Percentiles rank a stretch among this genome's conserved stretches.
Evolutionary conservation across 2,329 filamentous ascomycete genomes (phyloP).

Genomic region (Colletotrichum sidae): DNA sequence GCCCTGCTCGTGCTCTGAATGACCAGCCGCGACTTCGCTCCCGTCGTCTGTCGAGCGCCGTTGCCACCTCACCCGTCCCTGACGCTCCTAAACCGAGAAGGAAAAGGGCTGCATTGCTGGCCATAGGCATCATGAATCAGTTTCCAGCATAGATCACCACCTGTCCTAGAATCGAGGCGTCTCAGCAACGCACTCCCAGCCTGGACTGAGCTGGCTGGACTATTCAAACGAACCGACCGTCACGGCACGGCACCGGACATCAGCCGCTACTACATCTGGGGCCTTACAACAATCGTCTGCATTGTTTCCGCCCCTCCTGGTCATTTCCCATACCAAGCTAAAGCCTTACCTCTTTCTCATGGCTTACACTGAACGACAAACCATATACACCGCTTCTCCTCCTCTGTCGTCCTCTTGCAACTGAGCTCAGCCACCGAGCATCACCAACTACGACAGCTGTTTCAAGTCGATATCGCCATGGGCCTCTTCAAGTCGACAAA

Average conservation of each 20-base stretch:
- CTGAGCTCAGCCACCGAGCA: slow-evolving; percentile 22
- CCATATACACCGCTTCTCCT: slow-evolving; percentile 34
- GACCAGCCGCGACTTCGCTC: slow-evolving; percentile 15
- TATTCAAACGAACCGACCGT: slow-evolving; percentile 18
- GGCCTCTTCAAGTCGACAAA: slow-evolving; percentile 57
- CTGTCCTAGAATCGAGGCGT: slow-evolving; percentile 34
- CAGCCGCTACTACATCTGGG: slow-evolving; percentile 17
- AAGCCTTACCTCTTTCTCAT: slow-evolving; percentile 21
- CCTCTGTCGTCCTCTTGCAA: slow-evolving; percentile 14
- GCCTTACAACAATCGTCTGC: slow-evolving; percentile 18
- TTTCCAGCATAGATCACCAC: slow-evolving; percentile 39
- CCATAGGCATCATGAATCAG: slow-evolving; percentile 46
- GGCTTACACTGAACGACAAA: slow-evolving; percentile 29
- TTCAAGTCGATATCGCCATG: slow-evolving; percentile 43
- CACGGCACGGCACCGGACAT: slow-evolving; percentile 31
- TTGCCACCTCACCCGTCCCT: slow-evolving; percentile 25
- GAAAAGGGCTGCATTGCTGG: slow-evolving; percentile 46
- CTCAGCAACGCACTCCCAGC: slow-evolving; percentile 28
- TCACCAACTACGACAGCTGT: slow-evolving; percentile 16
- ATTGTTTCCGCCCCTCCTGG: slow-evolving; percentile 23
- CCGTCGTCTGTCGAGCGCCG: slow-evolving; percentile 18
- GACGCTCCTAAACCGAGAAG: slow-evolving; percentile 14
- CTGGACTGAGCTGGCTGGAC: slow-evolving; percentile 15
- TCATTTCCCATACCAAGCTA: slow-evolving; percentile 9
- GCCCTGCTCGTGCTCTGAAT: slow-evolving; percentile 25